phyloP scores from a whole-genome alignment of 2,329 filamentous ascomycete species.

The Botrytis deweyae region DNA sequence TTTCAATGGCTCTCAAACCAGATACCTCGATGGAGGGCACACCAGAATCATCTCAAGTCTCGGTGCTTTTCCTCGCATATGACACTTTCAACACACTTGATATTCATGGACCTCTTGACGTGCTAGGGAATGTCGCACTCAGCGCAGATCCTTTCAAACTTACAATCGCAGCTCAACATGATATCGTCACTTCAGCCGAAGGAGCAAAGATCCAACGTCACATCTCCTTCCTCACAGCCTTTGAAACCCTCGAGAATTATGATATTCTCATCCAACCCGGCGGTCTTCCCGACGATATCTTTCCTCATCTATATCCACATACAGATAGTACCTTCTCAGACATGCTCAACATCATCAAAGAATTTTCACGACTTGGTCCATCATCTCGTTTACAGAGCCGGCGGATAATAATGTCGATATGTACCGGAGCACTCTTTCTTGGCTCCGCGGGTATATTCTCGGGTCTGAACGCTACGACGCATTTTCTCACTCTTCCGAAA shows the following conservation, averaged over 20 bases:
- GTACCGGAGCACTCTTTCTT: constrained; percentile 75
- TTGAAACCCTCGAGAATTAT: constrained; percentile 58
- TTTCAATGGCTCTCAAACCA: background rate
- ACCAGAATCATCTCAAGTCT: constrained; percentile 4
- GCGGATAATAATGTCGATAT: constrained; percentile 75
- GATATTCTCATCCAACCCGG: constrained; percentile 78
- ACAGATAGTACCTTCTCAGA: constrained; percentile 59
- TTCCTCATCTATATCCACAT: constrained; percentile 40
- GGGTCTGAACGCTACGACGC: constrained; percentile 77
- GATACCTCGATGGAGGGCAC: constrained; percentile 7
- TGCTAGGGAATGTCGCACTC: constrained; percentile 13
- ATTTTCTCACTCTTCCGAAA: constrained; percentile 75
- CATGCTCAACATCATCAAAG: constrained; percentile 69
- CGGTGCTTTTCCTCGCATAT: constrained; percentile 18
- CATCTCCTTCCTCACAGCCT: constrained; percentile 74
- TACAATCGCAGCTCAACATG: constrained; percentile 18
- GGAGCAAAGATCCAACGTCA: constrained; percentile 13
- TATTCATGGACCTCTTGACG: constrained; percentile 17
- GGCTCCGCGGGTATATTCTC: constrained; percentile 74
- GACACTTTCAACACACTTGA: constrained; percentile 21
- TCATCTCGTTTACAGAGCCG: constrained; percentile 64
- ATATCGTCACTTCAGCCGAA: constrained; percentile 11
- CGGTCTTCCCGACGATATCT: constrained; percentile 58
- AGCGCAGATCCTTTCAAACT: constrained; percentile 15
- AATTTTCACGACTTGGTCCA: constrained; percentile 77